Conservation (phyloP, 495 filamentous ascomycete genomes). For the Bacidia gigantensis region DNA sequence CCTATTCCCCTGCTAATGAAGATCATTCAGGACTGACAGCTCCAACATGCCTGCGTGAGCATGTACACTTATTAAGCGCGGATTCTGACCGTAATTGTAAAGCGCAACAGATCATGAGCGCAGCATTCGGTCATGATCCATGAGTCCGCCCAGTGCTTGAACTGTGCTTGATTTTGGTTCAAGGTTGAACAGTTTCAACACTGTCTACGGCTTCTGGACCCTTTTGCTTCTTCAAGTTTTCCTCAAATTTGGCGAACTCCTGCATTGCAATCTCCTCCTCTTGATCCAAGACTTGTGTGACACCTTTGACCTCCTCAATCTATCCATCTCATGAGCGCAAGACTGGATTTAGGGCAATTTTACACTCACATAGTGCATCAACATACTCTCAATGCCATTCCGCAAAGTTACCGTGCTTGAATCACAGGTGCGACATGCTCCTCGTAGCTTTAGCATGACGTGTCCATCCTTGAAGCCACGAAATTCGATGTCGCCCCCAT, state of each 20-base stretch:
- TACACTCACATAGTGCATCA: constrained; percentile 63
- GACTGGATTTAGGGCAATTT: not conserved
- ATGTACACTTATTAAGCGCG: too few species aligned
- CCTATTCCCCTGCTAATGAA: too few species aligned
- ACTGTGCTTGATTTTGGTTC: constrained; percentile 2
- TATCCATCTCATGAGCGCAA: constrained; percentile 21
- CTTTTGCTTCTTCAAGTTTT: constrained; percentile 75
- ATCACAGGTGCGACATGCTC: constrained; percentile 90
- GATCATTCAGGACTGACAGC: too few species aligned
- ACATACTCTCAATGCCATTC: constrained; percentile 95
- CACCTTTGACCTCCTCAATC: constrained; percentile 93
- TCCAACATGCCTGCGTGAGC: too few species aligned
- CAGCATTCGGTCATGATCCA: too few species aligned
- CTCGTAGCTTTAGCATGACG: constrained; percentile 75
- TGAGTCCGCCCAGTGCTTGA: too few species aligned
- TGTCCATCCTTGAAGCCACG: constrained; percentile 76
- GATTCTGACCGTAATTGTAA: too few species aligned
- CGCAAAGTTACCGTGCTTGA: constrained; percentile 89
- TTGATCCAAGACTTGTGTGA: constrained; percentile 78
- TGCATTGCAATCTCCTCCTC: constrained; percentile 82
- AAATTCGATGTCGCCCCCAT: constrained; percentile 94
- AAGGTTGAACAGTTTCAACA: constrained; percentile 46
- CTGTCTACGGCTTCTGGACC: constrained; percentile 42
- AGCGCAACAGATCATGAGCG: too few species aligned
- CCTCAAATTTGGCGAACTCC: constrained; percentile 93